phyloP scores from a whole-genome alignment of 345 rosid species.

The Cardamine chenopodiifolia region DNA sequence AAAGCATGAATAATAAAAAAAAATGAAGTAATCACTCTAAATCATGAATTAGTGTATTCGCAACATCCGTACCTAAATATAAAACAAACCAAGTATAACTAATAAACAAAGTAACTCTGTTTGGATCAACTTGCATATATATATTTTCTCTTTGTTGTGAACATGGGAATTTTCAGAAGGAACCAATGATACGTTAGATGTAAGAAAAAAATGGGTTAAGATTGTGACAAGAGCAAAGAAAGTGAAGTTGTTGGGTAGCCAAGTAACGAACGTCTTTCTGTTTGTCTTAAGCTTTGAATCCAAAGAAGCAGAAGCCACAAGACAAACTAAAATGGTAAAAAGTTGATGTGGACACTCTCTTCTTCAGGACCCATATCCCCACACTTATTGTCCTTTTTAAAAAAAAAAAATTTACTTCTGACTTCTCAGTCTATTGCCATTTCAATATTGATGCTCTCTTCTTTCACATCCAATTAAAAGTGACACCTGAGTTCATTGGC shows the following conservation, averaged over 20 bases:
- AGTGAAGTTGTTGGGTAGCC: slow-evolving; percentile 42
- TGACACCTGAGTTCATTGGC: slow-evolving; percentile 13
- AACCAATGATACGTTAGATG: slow-evolving; percentile 32
- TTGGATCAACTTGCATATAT: neutral
- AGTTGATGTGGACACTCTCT: slow-evolving; percentile 36
- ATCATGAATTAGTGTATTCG: neutral
- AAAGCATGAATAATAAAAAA: neutral
- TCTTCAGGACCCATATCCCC: slow-evolving; percentile 40
- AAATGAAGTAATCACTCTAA: neutral
- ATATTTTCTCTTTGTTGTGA: neutral
- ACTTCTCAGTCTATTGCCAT: slow-evolving; percentile 40
- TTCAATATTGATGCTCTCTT: slow-evolving; percentile 38
- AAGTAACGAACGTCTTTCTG: slow-evolving; percentile 35
- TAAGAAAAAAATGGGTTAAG: slow-evolving; percentile 28
- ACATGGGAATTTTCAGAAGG: slow-evolving; percentile 10
- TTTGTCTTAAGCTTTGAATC: slow-evolving; percentile 40
- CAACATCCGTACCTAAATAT: neutral
- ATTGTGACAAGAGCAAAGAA: slow-evolving; percentile 44
- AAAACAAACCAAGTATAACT: neutral
- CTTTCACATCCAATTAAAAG: slow-evolving; percentile 39
- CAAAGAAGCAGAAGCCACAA: slow-evolving; percentile 28
- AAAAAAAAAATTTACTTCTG: slow-evolving; percentile 30
- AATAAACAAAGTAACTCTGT: neutral
- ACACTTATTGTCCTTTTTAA: slow-evolving; percentile 35
- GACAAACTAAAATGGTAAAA: slow-evolving; percentile 37